These are phyloP conservation scores for Oryza glaberrima DNA, from an alignment of 176 grass and related monocot species.

Conservation along the genomic window DNA sequence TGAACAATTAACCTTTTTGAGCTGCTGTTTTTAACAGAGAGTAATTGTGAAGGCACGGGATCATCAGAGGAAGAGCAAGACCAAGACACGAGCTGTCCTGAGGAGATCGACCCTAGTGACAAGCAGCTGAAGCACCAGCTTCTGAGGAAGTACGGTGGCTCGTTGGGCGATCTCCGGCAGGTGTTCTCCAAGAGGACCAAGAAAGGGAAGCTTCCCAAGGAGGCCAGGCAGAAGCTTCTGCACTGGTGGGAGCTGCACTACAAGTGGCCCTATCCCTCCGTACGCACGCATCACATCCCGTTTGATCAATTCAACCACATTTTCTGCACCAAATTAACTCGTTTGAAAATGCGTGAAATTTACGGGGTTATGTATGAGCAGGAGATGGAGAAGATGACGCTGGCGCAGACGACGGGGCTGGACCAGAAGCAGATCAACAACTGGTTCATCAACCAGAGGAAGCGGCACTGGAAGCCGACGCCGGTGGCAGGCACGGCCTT, in stretches of 20 bases:
- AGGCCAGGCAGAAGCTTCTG: constrained; percentile 80
- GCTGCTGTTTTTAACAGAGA: constrained; percentile 36
- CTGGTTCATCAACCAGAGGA: constrained; percentile 99
- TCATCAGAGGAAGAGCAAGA: constrained; percentile 84
- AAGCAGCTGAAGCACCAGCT: constrained; percentile 86
- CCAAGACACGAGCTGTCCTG: constrained; percentile 61
- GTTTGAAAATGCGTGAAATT: background rate
- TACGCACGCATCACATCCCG: background rate
- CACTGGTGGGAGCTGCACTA: constrained; percentile 94
- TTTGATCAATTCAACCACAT: background rate
- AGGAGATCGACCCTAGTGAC: constrained; percentile 62
- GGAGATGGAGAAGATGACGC: constrained; percentile 82
- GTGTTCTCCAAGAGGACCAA: constrained; percentile 90
- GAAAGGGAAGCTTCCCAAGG: constrained; percentile 93
- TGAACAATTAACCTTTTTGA: background rate
- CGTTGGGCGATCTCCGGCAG: constrained; percentile 71
- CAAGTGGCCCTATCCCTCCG: constrained; percentile 98
- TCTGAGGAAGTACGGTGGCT: constrained; percentile 81
- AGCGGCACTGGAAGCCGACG: constrained; percentile 87
- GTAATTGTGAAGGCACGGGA: constrained; percentile 53
- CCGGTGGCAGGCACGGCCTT: constrained; percentile 71
- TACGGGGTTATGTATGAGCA: background rate
- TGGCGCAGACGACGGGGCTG: constrained; percentile 83
- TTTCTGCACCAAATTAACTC: background rate
- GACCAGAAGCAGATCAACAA: constrained; percentile 98